A percentile compares a stretch with the other conserved stretches of the same genome.
Evolutionary conservation across 495 filamentous ascomycete species (phyloP).

Genomic region (Neurospora discreta): DNA sequence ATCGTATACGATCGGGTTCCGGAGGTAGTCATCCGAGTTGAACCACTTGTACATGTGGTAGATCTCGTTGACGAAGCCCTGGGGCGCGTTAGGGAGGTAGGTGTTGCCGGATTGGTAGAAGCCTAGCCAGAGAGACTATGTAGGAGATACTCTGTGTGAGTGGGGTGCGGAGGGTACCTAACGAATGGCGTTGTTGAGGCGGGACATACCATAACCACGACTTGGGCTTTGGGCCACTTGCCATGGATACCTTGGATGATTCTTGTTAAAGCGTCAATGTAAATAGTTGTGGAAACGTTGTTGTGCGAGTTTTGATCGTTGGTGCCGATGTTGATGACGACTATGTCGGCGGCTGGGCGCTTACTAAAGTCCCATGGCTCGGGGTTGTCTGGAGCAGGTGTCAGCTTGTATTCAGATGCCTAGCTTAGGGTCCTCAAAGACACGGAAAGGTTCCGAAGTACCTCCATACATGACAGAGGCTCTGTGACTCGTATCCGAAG

Average conservation of each 20-base stretch:
- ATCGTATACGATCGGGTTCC: slow-evolving; percentile 31
- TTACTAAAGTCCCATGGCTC: slow-evolving; percentile 50
- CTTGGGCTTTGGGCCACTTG: slow-evolving; percentile 49
- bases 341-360: slow-evolving; percentile 51
- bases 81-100: slow-evolving; percentile 37
- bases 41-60: slow-evolving; percentile 45
- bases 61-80: slow-evolving; percentile 42
- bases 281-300: slow-evolving; percentile 42
- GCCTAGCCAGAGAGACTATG: slow-evolving; percentile 50
- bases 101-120: slow-evolving; percentile 44
- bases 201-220: slow-evolving; percentile 47
- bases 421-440: not conserved
- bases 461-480: slow-evolving; percentile 40
- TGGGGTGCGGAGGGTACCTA: not conserved
- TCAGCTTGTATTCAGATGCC: not conserved
- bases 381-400: slow-evolving; percentile 27
- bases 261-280: slow-evolving; percentile 46
- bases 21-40: slow-evolving; percentile 37
- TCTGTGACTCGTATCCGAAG: slow-evolving; percentile 47
- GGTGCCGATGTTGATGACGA: slow-evolving; percentile 57
- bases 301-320: slow-evolving; percentile 54
- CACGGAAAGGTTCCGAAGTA: slow-evolving; percentile 1
- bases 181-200: not conserved
- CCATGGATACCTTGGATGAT: slow-evolving; percentile 50
- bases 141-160: not conserved